A percentile compares a stretch with the other conserved stretches of the same genome.
Conservation (phyloP, 345 rosid genomes). For the Pistacia atlantica region DNA sequence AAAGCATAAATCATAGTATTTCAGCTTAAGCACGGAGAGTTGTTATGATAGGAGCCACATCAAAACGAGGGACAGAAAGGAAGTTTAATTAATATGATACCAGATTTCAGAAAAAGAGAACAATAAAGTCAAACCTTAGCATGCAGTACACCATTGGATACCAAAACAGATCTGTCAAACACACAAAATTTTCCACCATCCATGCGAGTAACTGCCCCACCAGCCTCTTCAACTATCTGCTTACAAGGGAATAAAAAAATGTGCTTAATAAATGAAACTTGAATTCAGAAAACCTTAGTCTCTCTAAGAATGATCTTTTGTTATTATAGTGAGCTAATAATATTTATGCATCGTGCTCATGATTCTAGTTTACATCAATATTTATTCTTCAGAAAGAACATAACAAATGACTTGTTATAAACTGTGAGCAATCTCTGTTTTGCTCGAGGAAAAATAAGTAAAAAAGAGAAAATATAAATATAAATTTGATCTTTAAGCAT, state of each 20-base stretch:
- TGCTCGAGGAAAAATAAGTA: neutral
- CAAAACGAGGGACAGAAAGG: neutral
- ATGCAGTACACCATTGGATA: conserved; percentile 84
- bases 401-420: neutral
- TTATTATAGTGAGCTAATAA: neutral
- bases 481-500: neutral
- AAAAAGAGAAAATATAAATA: neutral
- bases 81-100: neutral
- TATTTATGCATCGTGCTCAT: neutral
- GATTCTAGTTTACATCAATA: neutral
- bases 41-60: neutral
- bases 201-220: conserved; percentile 85
- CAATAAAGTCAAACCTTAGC: conserved; percentile 55
- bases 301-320: neutral
- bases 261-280: conserved; percentile 6
- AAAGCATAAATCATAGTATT: neutral
- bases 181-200: conserved; percentile 86
- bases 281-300: neutral
- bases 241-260: conserved; percentile 8
- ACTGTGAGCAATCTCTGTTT: neutral
- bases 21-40: neutral
- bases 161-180: conserved; percentile 91
- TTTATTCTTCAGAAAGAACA: neutral
- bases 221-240: conserved; percentile 98
- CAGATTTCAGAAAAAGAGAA: neutral